A percentile compares a stretch with the other conserved stretches of the same genome.
Evolutionary conservation across 805 yeast species (phyloP).

Genomic region (Debaryomyces hansenii): DNA sequence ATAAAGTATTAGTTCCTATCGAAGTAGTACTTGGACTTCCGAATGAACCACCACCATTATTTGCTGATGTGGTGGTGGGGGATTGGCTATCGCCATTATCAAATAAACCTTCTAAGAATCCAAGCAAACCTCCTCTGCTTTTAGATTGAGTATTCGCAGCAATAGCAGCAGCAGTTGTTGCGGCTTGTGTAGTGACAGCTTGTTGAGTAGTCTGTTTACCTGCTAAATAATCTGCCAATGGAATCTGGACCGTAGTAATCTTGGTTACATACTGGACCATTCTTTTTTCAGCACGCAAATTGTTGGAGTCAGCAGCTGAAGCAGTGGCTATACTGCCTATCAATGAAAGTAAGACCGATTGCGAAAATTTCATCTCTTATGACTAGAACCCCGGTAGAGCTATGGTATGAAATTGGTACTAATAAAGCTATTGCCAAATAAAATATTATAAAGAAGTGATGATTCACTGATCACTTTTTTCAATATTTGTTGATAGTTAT

Average conservation of each 20-base stretch:
- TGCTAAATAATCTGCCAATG: conserved; percentile 4
- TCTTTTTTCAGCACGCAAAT: conserved; percentile 1
- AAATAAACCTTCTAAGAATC: neutral
- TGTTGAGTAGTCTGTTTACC: conserved; percentile 17
- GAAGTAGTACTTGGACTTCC: conserved; percentile 1
- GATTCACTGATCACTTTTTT: too few relatives aligned
- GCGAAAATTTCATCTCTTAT: neutral
- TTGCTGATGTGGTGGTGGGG: neutral
- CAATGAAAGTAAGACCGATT: neutral
- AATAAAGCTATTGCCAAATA: too few relatives aligned
- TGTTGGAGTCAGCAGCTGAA: conserved; percentile 19
- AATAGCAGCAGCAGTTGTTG: conserved; percentile 7
- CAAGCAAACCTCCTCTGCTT: neutral
- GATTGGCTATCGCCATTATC: neutral
- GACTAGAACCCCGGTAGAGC: conserved; percentile 10
- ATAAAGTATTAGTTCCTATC: neutral
- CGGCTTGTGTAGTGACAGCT: conserved; percentile 7
- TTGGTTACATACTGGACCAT: neutral
- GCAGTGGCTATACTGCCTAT: conserved; percentile 17
- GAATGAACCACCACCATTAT: neutral
- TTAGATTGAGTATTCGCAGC: neutral
- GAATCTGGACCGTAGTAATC: neutral
- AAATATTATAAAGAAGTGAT: too few relatives aligned
- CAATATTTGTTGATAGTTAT: too few relatives aligned
- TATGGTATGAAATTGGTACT: too few relatives aligned